Evolutionary conservation across 371 early-diverging fungal genomes (phyloP).

Genomic region (Rhizomucor miehei): DNA sequence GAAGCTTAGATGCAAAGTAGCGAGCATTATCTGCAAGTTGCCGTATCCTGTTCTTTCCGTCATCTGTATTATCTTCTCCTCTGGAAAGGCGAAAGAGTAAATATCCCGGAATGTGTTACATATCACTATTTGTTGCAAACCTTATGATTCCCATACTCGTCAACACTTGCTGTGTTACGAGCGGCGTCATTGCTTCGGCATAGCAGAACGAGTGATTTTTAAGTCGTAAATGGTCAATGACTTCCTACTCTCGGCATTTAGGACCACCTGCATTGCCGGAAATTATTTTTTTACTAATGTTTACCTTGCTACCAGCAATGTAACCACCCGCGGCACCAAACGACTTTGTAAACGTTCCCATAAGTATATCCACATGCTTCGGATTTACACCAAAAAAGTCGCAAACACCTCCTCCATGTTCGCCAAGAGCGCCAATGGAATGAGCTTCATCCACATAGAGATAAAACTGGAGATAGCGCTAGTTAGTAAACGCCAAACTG

Average conservation of each 20-base stretch:
- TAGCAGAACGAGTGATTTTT: conserved; percentile 85
- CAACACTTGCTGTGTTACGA: conserved; percentile 88
- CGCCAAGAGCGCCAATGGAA: conserved; percentile 95
- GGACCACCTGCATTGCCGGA: too few species aligned
- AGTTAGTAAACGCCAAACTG: not conserved
- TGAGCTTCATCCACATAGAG: conserved; percentile 99
- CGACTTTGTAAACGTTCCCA: conserved; percentile 99
- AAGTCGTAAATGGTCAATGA: conserved; percentile 87
- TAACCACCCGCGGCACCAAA: conserved; percentile 99
- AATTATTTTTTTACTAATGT: not conserved
- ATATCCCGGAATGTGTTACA: not conserved
- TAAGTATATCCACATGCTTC: conserved; percentile 91
- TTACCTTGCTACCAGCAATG: conserved; percentile 72
- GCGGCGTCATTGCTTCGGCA: conserved; percentile 91
- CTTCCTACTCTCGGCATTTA: conserved; percentile 27
- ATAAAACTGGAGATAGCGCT: conserved; percentile 62
- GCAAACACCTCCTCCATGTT: conserved; percentile 93
- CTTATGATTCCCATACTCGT: conserved; percentile 81
- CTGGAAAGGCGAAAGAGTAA: conserved; percentile 21
- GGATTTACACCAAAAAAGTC: conserved; percentile 91
- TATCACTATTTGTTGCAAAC: not conserved
- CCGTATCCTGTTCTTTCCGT: conserved; percentile 83
- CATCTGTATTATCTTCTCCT: conserved; percentile 83
- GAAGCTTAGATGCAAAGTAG: conserved; percentile 81
- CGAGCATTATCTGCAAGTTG: conserved; percentile 81